Conservation (phyloP, 2,329 filamentous ascomycete genomes). For the Claviceps sp. region DNA sequence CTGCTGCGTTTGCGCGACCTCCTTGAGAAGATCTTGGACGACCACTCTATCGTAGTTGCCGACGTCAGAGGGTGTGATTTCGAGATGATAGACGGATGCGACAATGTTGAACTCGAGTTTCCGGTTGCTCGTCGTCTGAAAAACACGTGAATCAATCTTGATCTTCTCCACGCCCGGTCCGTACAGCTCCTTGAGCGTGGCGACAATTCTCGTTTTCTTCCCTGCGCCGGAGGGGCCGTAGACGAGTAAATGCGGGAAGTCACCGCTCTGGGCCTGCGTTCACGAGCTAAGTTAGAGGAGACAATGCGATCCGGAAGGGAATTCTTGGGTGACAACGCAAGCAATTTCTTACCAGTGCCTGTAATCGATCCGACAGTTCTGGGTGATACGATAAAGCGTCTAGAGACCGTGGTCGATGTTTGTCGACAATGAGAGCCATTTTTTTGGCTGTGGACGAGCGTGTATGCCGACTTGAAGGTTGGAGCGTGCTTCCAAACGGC, state of each 20-base stretch:
- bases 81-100: conserved; percentile 89
- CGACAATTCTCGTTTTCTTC: conserved; percentile 94
- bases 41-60: conserved; percentile 95
- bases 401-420: conserved; percentile 59
- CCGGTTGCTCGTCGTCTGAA: conserved; percentile 88
- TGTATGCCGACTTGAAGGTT: conserved; percentile 5
- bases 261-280: conserved; percentile 76
- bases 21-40: conserved; percentile 87
- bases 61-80: conserved; percentile 95
- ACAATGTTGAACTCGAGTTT: conserved; percentile 99
- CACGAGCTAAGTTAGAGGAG: background rate
- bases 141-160: conserved; percentile 95
- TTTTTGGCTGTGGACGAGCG: conserved; percentile 14
- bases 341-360: conserved; percentile 55
- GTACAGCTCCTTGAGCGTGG: conserved; percentile 88
- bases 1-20: conserved; percentile 97
- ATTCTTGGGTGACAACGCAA: background rate
- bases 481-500: conserved; percentile 3
- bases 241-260: conserved; percentile 94
- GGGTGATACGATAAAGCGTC: conserved; percentile 75
- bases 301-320: background rate
- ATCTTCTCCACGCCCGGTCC: conserved; percentile 98
- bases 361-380: conserved; percentile 75
- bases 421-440: conserved; percentile 61
- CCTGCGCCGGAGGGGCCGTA: conserved; percentile 94